Percentiles rank a stretch among this genome's conserved stretches.
Evolutionary conservation across 805 yeast genomes (phyloP).

Genomic region (Sugiyamaella boreocaroliniensis): DNA sequence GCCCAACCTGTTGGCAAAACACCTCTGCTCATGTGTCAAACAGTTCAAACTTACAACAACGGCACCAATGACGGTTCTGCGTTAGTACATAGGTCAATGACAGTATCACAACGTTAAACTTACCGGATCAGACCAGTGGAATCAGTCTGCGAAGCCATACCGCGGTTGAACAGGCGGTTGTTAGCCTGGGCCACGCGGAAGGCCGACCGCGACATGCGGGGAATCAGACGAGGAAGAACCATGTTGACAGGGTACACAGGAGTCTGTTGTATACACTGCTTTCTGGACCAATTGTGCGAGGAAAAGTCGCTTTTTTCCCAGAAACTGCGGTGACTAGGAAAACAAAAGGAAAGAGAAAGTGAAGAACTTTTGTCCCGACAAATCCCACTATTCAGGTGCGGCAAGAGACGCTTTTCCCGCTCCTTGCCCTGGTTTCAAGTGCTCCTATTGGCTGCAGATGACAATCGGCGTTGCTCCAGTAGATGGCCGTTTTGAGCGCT

Average conservation of each 20-base stretch:
- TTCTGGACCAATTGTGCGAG: neutral
- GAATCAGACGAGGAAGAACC: conserved; percentile 46
- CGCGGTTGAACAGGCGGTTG: conserved; percentile 56
- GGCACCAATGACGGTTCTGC: conserved; percentile 97
- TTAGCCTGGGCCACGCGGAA: conserved; percentile 83
- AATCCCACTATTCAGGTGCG: neutral
- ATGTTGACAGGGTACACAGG: conserved; percentile 24
- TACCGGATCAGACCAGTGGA: conserved; percentile 77
- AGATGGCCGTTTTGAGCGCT: neutral
- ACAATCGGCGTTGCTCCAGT: neutral
- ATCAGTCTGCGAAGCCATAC: conserved; percentile 73
- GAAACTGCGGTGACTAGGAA: neutral
- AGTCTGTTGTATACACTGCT: neutral
- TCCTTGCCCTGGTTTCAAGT: neutral
- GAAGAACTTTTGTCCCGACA: neutral
- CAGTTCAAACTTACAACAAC: conserved; percentile 54
- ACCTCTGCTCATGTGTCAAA: neutral
- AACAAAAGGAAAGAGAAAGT: neutral
- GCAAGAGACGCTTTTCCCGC: neutral
- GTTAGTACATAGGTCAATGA: neutral
- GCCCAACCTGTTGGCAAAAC: too few species aligned
- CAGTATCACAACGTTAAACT: conserved; percentile 33
- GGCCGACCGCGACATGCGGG: conserved; percentile 66
- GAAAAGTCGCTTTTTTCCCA: neutral
- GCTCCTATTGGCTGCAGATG: neutral